These are phyloP conservation scores for Colletotrichum sp. DNA, from an alignment of 2,329 filamentous ascomycete species.

Conservation along the genomic window DNA sequence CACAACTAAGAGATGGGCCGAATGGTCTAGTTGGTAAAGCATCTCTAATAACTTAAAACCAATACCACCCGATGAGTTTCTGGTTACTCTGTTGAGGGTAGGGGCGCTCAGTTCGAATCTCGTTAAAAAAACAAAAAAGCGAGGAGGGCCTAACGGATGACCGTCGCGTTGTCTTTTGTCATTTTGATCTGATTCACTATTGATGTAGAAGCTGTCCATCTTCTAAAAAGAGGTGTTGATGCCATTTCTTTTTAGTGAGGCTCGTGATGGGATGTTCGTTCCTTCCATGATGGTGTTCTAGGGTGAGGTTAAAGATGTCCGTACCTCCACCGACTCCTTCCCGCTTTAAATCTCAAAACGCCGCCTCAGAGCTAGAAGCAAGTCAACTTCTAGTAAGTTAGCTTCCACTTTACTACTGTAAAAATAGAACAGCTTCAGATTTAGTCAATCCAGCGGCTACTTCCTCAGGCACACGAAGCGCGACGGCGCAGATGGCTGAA, in stretches of 20 bases:
- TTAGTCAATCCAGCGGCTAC: neutral
- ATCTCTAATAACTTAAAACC: neutral
- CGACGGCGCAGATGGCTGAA: neutral
- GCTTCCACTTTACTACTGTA: neutral
- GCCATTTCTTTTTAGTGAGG: neutral
- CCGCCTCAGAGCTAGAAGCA: neutral
- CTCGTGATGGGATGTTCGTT: neutral
- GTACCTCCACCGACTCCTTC: rapidly evolving
- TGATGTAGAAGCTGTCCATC: neutral
- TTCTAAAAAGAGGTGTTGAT: rapidly evolving
- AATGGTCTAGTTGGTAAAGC: neutral
- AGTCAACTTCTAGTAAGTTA: rapidly evolving
- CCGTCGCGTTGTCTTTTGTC: neutral
- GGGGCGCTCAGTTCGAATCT: neutral
- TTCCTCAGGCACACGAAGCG: neutral
- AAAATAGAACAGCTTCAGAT: neutral
- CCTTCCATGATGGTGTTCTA: neutral
- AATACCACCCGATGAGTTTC: neutral
- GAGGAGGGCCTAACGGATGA: neutral
- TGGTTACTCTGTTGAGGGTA: neutral
- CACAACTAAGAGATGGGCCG: neutral
- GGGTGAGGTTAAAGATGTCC: neutral
- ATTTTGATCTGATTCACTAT: neutral
- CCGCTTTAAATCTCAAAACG: neutral
- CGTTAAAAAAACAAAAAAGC: neutral